Percentiles rank a stretch among this genome's conserved stretches.
These are phyloP conservation scores for Chalciporus sphaerocephalus DNA, from an alignment of 768 basidiomycete genomes.

Conservation along the genomic window DNA sequence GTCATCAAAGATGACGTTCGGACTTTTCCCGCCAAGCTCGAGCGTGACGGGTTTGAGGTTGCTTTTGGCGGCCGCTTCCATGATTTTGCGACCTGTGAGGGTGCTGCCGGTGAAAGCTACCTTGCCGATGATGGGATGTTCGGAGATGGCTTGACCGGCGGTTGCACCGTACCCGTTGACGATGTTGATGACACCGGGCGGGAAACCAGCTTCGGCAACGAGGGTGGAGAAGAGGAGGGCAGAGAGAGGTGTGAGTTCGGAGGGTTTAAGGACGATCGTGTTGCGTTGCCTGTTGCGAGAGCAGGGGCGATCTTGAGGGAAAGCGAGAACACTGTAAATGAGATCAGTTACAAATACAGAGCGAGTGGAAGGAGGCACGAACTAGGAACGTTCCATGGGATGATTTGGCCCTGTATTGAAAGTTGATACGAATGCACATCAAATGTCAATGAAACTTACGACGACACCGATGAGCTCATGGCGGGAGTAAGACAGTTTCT, in stretches of 20 bases:
- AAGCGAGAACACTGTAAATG: conserved; percentile 49
- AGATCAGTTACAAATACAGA: neutral
- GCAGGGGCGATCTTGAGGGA: conserved; percentile 75
- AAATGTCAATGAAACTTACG: neutral
- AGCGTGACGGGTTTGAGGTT: conserved; percentile 76
- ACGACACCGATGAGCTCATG: conserved; percentile 23
- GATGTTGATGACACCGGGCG: conserved; percentile 74
- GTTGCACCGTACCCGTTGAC: conserved; percentile 67
- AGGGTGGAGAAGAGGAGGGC: conserved; percentile 51
- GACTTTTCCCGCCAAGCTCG: conserved; percentile 54
- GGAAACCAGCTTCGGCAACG: conserved; percentile 67
- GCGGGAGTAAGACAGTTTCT: conserved; percentile 13
- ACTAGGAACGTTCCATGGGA: conserved; percentile 66
- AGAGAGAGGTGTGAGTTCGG: conserved; percentile 71
- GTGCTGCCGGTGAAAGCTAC: conserved; percentile 87
- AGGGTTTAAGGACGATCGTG: conserved; percentile 74
- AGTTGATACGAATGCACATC: neutral
- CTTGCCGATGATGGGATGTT: conserved; percentile 63
- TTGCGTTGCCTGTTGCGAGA: conserved; percentile 77
- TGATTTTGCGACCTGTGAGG: conserved; percentile 69
- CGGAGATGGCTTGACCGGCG: conserved; percentile 67
- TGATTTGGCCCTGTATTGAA: conserved; percentile 42
- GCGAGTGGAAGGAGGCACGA: conserved; percentile 10
- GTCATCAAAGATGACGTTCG: conserved; percentile 46
- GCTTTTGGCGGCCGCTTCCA: conserved; percentile 73